Evolutionary conservation across 192 early-diverging fungal species (phyloP).

Genomic region (Backusella morwellensis): DNA sequence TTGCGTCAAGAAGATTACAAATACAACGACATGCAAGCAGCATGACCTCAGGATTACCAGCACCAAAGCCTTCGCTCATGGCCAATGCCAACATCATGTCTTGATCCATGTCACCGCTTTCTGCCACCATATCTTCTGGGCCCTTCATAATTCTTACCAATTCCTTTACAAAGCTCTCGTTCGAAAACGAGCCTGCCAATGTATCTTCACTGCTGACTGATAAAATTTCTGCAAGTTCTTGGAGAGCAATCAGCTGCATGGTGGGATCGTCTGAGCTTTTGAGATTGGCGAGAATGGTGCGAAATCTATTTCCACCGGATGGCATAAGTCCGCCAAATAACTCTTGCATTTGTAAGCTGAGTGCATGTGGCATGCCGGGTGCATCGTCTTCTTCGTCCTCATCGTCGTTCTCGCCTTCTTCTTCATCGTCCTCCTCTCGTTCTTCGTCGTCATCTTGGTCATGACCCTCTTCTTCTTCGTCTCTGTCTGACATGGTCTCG

Average conservation of each 20-base stretch:
- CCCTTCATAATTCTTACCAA: constrained; percentile 64
- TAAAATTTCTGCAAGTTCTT: constrained; percentile 77
- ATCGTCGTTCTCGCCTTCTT: constrained; percentile 20
- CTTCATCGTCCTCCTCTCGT: constrained; percentile 18
- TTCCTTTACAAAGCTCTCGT: constrained; percentile 64
- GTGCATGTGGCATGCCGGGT: constrained; percentile 13
- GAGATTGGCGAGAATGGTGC: constrained; percentile 59
- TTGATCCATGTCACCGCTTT: constrained; percentile 26
- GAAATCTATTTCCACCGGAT: constrained; percentile 46
- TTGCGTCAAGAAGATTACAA: constrained; percentile 86
- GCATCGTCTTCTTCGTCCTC: constrained; percentile 39
- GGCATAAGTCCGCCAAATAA: constrained; percentile 40
- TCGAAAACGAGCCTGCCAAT: constrained; percentile 59
- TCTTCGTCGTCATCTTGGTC: constrained; percentile 32
- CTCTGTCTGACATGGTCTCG: not conserved
- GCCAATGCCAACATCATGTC: constrained; percentile 41
- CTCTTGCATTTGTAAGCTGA: constrained; percentile 34
- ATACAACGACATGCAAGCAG: constrained; percentile 89
- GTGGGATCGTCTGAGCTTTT: constrained; percentile 56
- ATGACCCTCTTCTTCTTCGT: constrained; percentile 19
- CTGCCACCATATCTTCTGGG: constrained; percentile 36
- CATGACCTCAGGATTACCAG: constrained; percentile 73
- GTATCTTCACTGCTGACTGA: constrained; percentile 76
- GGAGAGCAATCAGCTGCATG: constrained; percentile 79
- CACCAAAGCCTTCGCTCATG: constrained; percentile 45